phyloP scores from a whole-genome alignment of 805 yeast genomes.

The Suhomyces sp. region DNA sequence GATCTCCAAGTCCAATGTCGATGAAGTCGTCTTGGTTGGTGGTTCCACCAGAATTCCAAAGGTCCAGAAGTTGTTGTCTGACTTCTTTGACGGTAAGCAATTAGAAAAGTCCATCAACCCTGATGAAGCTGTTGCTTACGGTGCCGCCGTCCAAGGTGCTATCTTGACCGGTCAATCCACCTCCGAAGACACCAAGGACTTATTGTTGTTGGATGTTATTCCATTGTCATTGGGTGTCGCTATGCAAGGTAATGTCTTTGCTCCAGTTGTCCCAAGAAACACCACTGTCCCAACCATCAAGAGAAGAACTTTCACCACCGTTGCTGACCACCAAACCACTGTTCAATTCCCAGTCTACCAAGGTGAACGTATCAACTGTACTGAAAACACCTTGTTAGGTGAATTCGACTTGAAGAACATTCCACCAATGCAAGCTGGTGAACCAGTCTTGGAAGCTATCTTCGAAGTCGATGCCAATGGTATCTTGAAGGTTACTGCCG shows the following conservation, averaged over 20 bases:
- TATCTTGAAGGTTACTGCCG: conserved; percentile 51
- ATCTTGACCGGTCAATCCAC: conserved; percentile 51
- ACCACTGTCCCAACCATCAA: conserved; percentile 51
- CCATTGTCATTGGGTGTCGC: conserved; percentile 53
- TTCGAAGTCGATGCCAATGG: conserved; percentile 52
- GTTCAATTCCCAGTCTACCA: conserved; percentile 53
- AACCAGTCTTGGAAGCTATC: conserved; percentile 50
- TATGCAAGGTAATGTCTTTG: conserved; percentile 51
- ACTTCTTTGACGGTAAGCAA: conserved; percentile 51
- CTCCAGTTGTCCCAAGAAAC: conserved; percentile 53
- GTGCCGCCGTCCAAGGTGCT: conserved; percentile 54
- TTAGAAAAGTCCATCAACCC: conserved; percentile 51
- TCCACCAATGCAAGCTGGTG: conserved; percentile 52
- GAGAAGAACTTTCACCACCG: conserved; percentile 53
- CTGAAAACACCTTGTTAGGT: conserved; percentile 51
- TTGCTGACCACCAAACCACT: conserved; percentile 51
- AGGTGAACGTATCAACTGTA: conserved; percentile 53
- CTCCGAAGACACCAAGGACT: conserved; percentile 50
- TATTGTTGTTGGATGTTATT: conserved; percentile 50
- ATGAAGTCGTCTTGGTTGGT: conserved; percentile 51
- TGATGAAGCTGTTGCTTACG: conserved; percentile 52
- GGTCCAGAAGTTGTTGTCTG: conserved; percentile 50
- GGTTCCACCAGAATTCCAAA: conserved; percentile 55
- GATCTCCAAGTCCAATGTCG: conserved; percentile 40
- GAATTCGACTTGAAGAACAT: conserved; percentile 52